These are phyloP conservation scores for Kwoniella newhampshirensis DNA, from an alignment of 768 basidiomycete genomes.

Conservation along the genomic window DNA sequence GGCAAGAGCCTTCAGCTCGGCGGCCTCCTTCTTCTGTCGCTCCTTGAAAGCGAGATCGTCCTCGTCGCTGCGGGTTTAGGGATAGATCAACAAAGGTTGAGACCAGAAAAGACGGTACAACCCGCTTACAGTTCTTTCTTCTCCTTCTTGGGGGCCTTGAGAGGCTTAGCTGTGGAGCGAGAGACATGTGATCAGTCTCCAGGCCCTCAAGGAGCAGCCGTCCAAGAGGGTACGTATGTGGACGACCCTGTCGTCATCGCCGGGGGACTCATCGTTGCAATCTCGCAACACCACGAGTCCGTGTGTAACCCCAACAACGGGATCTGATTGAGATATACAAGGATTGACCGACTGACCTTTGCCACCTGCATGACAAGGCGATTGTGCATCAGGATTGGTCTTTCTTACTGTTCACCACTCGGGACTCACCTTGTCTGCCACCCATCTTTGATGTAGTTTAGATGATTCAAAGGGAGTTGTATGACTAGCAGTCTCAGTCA, in stretches of 20 bases:
- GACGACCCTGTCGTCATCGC: neutral
- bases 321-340: neutral
- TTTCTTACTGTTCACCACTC: neutral
- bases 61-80: constrained; percentile 45
- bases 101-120: neutral
- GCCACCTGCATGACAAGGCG: constrained; percentile 20
- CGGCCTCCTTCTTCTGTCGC: constrained; percentile 37
- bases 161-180: constrained; percentile 24
- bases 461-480: neutral
- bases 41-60: constrained; percentile 45
- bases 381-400: neutral
- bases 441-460: constrained; percentile 6
- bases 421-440: constrained; percentile 16
- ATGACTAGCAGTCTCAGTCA: no score
- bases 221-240: neutral
- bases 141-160: constrained; percentile 49
- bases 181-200: neutral
- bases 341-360: constrained; percentile 25
- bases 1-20: constrained; percentile 31
- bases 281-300: constrained; percentile 9
- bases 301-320: neutral
- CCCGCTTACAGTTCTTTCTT: constrained; percentile 37
- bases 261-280: neutral
- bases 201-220: neutral
- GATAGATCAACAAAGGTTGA: neutral